A percentile compares a stretch with the other conserved stretches of the same genome.
Evolutionary conservation across 1,139 yeast species (phyloP).

Genomic region (Candida sojae): DNA sequence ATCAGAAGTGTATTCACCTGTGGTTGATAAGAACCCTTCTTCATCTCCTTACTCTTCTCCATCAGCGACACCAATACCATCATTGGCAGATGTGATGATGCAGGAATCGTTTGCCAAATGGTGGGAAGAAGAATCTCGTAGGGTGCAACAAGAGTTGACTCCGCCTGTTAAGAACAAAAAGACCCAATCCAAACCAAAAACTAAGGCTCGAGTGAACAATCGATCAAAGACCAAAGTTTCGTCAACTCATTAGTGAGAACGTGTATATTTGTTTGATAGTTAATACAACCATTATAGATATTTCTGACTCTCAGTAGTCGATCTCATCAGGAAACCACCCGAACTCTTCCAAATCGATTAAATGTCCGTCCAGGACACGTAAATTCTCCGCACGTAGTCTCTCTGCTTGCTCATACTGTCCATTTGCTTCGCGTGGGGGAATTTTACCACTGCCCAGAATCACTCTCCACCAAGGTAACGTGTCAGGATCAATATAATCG

Average conservation of each 20-base stretch:
- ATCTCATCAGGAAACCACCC: constrained; percentile 74
- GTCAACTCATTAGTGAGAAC: too few relatives aligned
- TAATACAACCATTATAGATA: background rate
- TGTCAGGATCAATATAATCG: constrained; percentile 24
- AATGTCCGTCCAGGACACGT: constrained; percentile 35
- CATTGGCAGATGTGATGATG: constrained; percentile 38
- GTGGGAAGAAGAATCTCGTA: constrained; percentile 75
- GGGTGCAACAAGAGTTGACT: constrained; percentile 53
- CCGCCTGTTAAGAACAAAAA: constrained; percentile 2
- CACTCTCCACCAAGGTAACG: constrained; percentile 84
- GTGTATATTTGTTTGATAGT: background rate
- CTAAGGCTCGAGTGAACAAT: background rate
- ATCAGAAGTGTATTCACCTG: too few relatives aligned
- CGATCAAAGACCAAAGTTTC: too few relatives aligned
- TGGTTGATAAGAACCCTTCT: too few relatives aligned
- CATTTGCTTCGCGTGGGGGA: constrained; percentile 50
- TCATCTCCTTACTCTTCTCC: background rate
- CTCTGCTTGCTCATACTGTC: constrained; percentile 49
- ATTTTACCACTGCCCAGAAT: constrained; percentile 62
- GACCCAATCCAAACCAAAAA: background rate
- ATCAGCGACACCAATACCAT: background rate
- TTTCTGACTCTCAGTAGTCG: constrained; percentile 16
- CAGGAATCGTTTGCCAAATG: constrained; percentile 68
- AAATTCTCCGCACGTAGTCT: constrained; percentile 53
- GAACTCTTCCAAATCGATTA: constrained; percentile 44